Base-by-base conservation (phyloP, 2,329 filamentous ascomycete species). In the Fusarium sambucinum region DNA sequence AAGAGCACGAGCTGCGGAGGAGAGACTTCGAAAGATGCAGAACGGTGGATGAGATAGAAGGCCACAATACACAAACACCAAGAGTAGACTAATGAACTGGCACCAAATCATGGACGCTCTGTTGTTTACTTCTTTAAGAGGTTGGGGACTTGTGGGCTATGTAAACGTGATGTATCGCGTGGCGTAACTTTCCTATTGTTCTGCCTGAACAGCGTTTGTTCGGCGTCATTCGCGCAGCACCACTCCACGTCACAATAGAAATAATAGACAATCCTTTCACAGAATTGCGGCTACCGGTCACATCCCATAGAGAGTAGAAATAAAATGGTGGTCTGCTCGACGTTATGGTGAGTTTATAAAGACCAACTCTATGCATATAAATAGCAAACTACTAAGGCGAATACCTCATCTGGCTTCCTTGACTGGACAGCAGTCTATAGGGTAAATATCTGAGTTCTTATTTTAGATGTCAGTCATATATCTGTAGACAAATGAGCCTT, bases 1-100 rank as follows among this genome's bases (percentile, higher is more conserved):
- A 72, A 90, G 95, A 75, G 96, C 96, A 6, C 88, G 95, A 73
- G 96, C 96, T 11, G 95, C 94, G 0, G 96, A 98, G 80, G 94
- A 95, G 81, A 88, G 95, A 75, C 85, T 97, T 62, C 89, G 86
- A 80, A 85, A 86, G 74, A 84, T 93, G 86, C 71, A 73, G 37
- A 55, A 57, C 5, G 68, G 72, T 9, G 52, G 58, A 19, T 77
- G 51, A 74, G n/a, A 10, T 25, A 23, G 9, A 17, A 7, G 11
- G 14, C 7, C 13, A 17, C 10, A 16, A 32, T 47, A 33, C 33
- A 63, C 11, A 13, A 63, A n/a, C 5, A 32, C 16, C 38, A 13
- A 9, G 32, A 27, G 45, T 61, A 61, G 32, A 60, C 9, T 21
- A 53, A 47, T 35, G 14, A 16, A 35, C 6, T 29, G 23, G 14